Evolutionary conservation across 75 land plant genomes (phyloP).

Genomic region (Picea sitchensis): DNA sequence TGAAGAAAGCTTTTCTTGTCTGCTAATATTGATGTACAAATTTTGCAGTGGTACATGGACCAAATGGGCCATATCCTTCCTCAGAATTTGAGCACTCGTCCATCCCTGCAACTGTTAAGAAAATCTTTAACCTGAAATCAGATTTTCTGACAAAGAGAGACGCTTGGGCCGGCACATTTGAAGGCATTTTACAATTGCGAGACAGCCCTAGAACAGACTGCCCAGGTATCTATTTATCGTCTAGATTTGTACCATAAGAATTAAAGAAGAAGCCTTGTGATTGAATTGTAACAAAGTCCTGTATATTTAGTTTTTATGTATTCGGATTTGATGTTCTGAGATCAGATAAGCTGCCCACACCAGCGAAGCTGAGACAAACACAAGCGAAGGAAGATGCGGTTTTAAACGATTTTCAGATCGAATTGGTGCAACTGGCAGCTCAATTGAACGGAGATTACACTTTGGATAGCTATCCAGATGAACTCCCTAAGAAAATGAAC

Average conservation of each 20-base stretch:
- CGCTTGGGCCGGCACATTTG: constrained; percentile 94
- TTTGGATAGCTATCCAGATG: constrained; percentile 35
- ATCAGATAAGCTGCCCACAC: constrained; percentile 49
- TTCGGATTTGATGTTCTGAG: too few relatives aligned
- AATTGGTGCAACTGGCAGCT: constrained; percentile 81
- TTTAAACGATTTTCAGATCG: constrained; percentile 84
- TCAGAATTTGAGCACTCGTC: constrained; percentile 4
- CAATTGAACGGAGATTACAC: constrained; percentile 59
- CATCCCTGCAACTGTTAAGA: constrained; percentile 53
- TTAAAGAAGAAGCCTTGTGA: too few relatives aligned
- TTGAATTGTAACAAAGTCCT: too few relatives aligned
- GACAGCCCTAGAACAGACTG: constrained; percentile 1
- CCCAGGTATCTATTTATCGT: not conserved
- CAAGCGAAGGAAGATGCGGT: constrained; percentile 44
- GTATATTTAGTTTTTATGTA: too few relatives aligned
- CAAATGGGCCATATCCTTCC: not conserved
- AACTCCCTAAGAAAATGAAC: constrained; percentile 44
- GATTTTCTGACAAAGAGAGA: constrained; percentile 75
- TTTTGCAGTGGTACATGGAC: not conserved
- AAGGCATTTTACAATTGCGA: constrained; percentile 5
- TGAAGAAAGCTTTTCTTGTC: too few relatives aligned
- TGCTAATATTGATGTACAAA: not conserved
- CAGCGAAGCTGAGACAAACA: constrained; percentile 43
- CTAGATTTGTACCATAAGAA: too few relatives aligned
- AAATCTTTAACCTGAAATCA: constrained; percentile 74